Evolutionary conservation across 257 asterid species (phyloP).

Genomic region (Salvia miltiorrhiza): DNA sequence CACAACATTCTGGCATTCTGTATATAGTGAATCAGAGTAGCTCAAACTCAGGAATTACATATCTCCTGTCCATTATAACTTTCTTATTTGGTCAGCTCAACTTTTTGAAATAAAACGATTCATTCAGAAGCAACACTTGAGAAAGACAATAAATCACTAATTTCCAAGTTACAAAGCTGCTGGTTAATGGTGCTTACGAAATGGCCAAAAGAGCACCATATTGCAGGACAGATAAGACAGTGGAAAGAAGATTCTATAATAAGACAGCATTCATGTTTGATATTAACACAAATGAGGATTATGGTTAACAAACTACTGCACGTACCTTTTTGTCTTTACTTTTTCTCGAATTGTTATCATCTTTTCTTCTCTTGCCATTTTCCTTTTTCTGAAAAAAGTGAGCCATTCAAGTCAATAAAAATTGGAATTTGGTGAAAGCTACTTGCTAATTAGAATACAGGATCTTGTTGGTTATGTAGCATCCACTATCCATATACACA

Average conservation of each 20-base stretch:
- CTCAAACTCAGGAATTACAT: not conserved
- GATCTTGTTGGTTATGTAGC: not conserved
- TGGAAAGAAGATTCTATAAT: not conserved
- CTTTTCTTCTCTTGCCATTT: constrained; percentile 91
- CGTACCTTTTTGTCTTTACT: constrained; percentile 82
- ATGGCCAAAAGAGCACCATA: not conserved
- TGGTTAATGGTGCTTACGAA: not conserved
- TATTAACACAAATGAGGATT: not conserved
- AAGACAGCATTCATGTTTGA: not conserved
- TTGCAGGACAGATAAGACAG: not conserved
- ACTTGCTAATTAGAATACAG: not conserved
- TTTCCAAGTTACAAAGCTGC: not conserved
- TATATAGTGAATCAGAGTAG: not conserved
- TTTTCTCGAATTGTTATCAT: constrained; percentile 66
- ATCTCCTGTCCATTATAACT: not conserved
- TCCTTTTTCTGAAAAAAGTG: constrained; percentile 74
- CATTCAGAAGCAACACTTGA: not conserved
- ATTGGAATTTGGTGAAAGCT: not conserved
- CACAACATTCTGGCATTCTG: not conserved
- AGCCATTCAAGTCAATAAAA: constrained; percentile 16
- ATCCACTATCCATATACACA: not conserved
- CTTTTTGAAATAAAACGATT: not conserved
- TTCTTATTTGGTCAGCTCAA: not conserved
- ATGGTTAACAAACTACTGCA: constrained; percentile 7
- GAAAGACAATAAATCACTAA: not conserved